phyloP scores from a whole-genome alignment of 345 rosid species.

The Odontarrhena argentea region DNA sequence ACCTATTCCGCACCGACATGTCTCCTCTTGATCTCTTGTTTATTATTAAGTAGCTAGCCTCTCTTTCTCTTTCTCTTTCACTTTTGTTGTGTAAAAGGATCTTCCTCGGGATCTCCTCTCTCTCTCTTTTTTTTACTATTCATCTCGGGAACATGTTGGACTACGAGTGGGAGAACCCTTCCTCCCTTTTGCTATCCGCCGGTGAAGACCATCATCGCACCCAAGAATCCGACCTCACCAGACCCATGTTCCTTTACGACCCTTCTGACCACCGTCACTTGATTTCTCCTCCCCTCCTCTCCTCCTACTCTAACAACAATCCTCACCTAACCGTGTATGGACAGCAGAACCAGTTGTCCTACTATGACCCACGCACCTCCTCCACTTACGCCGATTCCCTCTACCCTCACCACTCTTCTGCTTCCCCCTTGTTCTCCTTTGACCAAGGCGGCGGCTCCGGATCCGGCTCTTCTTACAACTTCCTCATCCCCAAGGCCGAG shows the following conservation, averaged over 20 bases:
- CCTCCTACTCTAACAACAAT: constrained; percentile 35
- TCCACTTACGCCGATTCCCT: constrained; percentile 43
- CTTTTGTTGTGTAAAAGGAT: constrained; percentile 11
- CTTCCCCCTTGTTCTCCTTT: constrained; percentile 46
- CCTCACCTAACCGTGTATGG: constrained; percentile 27
- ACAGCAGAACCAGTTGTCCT: constrained; percentile 41
- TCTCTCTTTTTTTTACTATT: neutral
- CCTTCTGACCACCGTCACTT: constrained; percentile 41
- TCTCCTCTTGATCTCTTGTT: constrained; percentile 41
- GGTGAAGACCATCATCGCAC: constrained; percentile 27
- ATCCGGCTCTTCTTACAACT: constrained; percentile 30
- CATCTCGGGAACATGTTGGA: constrained; percentile 59
- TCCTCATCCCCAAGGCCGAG: constrained; percentile 73
- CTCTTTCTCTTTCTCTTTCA: constrained; percentile 14
- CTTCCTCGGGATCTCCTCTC: constrained; percentile 43
- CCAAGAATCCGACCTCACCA: constrained; percentile 53
- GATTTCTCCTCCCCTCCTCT: constrained; percentile 36
- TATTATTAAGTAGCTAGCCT: constrained; percentile 24
- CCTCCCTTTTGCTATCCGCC: constrained; percentile 49
- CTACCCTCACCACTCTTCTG: constrained; percentile 41
- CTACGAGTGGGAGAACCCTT: constrained; percentile 84
- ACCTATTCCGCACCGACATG: constrained; percentile 60
- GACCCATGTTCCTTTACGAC: constrained; percentile 51
- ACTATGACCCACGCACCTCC: constrained; percentile 54
- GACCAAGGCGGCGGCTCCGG: constrained; percentile 32